phyloP scores from a whole-genome alignment of 805 yeast species.

The Kodamaea sagamina region DNA sequence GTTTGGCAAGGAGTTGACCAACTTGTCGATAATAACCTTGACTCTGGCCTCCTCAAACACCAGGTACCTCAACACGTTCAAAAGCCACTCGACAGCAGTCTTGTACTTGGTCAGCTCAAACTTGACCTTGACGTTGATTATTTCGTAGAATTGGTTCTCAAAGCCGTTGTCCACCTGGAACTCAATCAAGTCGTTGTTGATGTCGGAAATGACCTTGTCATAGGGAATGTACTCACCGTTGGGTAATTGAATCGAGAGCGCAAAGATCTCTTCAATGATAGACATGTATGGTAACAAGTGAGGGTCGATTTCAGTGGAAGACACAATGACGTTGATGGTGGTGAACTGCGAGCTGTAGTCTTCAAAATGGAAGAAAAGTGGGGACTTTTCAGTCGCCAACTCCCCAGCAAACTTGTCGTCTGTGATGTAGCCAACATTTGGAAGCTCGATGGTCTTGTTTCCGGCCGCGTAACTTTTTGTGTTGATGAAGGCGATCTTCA shows the following conservation, averaged over 20 bases:
- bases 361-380: slow-evolving; percentile 72
- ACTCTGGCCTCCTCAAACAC: slow-evolving; percentile 75
- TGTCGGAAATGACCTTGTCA: slow-evolving; percentile 72
- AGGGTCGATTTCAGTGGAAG: slow-evolving; percentile 54
- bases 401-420: slow-evolving; percentile 24
- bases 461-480: slow-evolving; percentile 69
- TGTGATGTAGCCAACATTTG: slow-evolving; percentile 26
- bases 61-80: slow-evolving; percentile 61
- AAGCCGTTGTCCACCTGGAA: slow-evolving; percentile 58
- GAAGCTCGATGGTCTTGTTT: slow-evolving; percentile 14
- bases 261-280: slow-evolving; percentile 62
- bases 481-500: slow-evolving; percentile 67
- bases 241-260: slow-evolving; percentile 67
- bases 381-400: slow-evolving; percentile 10
- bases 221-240: slow-evolving; percentile 62
- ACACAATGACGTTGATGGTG: slow-evolving; percentile 61
- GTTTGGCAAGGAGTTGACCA: slow-evolving; percentile 61
- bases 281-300: slow-evolving; percentile 64
- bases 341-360: slow-evolving; percentile 78
- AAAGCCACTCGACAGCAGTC: slow-evolving; percentile 76
- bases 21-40: slow-evolving; percentile 61
- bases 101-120: slow-evolving; percentile 62
- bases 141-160: slow-evolving; percentile 63
- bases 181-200: slow-evolving; percentile 74
- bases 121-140: slow-evolving; percentile 60